Base-by-base conservation (phyloP, 306 rosid genomes). In the Inga leiocalycina region DNA sequence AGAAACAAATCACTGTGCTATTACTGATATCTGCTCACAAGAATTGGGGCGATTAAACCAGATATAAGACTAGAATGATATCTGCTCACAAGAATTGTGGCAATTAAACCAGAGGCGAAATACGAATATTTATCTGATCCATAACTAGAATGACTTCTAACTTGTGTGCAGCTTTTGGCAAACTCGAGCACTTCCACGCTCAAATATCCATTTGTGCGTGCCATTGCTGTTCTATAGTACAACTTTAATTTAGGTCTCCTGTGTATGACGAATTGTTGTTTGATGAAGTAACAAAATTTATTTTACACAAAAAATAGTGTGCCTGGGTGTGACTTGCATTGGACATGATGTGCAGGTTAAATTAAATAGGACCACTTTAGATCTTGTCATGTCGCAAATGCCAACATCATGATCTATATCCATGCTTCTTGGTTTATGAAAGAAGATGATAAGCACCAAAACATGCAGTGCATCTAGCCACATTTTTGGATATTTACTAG, bases 91-190 rank as follows among this genome's bases (percentile, higher is more conserved):
- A 30, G 8, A 64, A 64, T 30, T 64, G 41, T 0, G 17, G 41
- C 10, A 3, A 64, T 12, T 30, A 64, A 64, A 64, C 39, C 20
- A 59, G 32, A 59, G 10, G 59, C 44, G 61, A 41, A 56, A 77
- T 27, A 69, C 34, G 24, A 27, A 35, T 67, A 32, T 65, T 67
- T n/a, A 71, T 77, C 45, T 59, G 59, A 70, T 83, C 41, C 11
- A 20, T 5, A 32, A 64, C 41, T 19, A 35, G 7, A 32, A 49
- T 74, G 34, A 81, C 43, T 46, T 19, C 20, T 43, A 17, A 22
- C 59, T 70, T 68, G 76, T 22, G 56, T 39, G 27, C 41, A 74
- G 22, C 43, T 48, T 74, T 37, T 10, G 52, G 19, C 20, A 14
- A 71, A 81, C 44, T 44, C 65, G 43, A 14, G 22, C 37, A 24